Evolutionary conservation across 345 rosid genomes (phyloP).

Genomic region (Nasturtium officinale): DNA sequence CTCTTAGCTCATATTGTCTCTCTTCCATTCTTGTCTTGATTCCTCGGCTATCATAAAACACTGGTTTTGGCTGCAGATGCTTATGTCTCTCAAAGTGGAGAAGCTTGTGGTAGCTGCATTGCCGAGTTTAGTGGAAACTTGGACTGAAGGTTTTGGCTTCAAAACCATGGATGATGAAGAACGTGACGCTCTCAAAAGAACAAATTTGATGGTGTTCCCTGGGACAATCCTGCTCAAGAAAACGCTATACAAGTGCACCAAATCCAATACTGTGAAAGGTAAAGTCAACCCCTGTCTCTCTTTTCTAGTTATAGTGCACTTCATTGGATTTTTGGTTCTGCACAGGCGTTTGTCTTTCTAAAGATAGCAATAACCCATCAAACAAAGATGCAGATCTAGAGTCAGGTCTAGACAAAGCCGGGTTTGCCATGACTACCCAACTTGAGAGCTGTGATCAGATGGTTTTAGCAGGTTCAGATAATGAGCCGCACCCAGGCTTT

Average conservation of each 20-base stretch:
- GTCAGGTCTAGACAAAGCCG: slow-evolving; percentile 20
- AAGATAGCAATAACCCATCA: slow-evolving; percentile 5
- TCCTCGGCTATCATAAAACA: neutral
- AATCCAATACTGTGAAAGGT: slow-evolving; percentile 49
- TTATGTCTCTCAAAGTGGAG: slow-evolving; percentile 75
- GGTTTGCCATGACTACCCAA: slow-evolving; percentile 9
- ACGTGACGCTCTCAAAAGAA: slow-evolving; percentile 55
- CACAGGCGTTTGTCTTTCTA: slow-evolving; percentile 23
- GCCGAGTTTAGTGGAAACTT: slow-evolving; percentile 78
- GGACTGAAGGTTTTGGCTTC: slow-evolving; percentile 90
- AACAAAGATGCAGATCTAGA: slow-evolving; percentile 35
- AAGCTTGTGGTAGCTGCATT: slow-evolving; percentile 87
- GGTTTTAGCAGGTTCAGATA: slow-evolving; percentile 36
- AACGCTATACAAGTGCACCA: slow-evolving; percentile 43
- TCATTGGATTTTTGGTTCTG: slow-evolving; percentile 8
- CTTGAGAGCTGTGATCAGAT: slow-evolving; percentile 35
- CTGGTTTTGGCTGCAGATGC: slow-evolving; percentile 57
- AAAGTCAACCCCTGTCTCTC: slow-evolving; percentile 8
- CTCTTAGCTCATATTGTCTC: slow-evolving; percentile 1
- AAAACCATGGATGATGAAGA: slow-evolving; percentile 57
- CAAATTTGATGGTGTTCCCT: slow-evolving; percentile 89
- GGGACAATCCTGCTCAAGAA: slow-evolving; percentile 75
- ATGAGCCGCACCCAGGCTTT: slow-evolving; percentile 20
- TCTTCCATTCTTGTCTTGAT: neutral
- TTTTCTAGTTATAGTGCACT: neutral